phyloP scores from a whole-genome alignment of 2,329 filamentous ascomycete genomes.

The Fusarium oligoseptatum region DNA sequence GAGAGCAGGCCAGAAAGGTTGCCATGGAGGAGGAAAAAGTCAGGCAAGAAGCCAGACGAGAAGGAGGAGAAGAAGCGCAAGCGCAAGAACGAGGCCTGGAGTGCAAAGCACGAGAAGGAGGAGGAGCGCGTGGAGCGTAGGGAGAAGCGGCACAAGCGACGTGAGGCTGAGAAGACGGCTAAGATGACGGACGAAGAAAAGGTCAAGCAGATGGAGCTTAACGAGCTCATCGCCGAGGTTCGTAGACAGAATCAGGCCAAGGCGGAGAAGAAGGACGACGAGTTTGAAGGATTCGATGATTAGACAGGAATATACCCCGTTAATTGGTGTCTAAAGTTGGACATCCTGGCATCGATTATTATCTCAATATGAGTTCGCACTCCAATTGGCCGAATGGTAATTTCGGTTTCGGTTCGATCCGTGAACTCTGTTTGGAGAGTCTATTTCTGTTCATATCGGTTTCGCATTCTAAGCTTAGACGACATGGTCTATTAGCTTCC shows the following conservation, averaged over 20 bases:
- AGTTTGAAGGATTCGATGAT: constrained; percentile 72
- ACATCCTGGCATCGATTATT: not conserved
- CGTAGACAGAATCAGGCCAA: constrained; percentile 67
- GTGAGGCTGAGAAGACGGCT: constrained; percentile 72
- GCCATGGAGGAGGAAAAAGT: constrained; percentile 65
- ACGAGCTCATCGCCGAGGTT: constrained; percentile 75
- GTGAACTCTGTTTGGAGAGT: not conserved
- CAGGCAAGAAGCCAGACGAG: constrained; percentile 54
- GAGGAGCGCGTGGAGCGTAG: constrained; percentile 71
- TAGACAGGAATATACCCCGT: constrained; percentile 50
- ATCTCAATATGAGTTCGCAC: not conserved
- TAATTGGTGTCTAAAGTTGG: constrained; percentile 4
- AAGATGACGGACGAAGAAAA: constrained; percentile 80
- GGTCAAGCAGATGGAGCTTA: constrained; percentile 71
- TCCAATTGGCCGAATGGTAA: not conserved
- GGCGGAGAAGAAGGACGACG: constrained; percentile 57
- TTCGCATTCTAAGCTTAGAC: not conserved
- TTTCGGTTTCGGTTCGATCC: not conserved
- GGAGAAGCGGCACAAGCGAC: constrained; percentile 74
- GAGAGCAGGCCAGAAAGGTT: constrained; percentile 74
- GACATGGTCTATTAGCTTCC: not conserved
- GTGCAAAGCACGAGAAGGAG: constrained; percentile 75
- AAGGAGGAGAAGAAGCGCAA: constrained; percentile 64
- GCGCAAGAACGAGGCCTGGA: constrained; percentile 78
- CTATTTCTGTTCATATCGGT: not conserved